These are phyloP conservation scores for Viola pubescens DNA, from an alignment of 441 rosid genomes.

Conservation along the genomic window DNA sequence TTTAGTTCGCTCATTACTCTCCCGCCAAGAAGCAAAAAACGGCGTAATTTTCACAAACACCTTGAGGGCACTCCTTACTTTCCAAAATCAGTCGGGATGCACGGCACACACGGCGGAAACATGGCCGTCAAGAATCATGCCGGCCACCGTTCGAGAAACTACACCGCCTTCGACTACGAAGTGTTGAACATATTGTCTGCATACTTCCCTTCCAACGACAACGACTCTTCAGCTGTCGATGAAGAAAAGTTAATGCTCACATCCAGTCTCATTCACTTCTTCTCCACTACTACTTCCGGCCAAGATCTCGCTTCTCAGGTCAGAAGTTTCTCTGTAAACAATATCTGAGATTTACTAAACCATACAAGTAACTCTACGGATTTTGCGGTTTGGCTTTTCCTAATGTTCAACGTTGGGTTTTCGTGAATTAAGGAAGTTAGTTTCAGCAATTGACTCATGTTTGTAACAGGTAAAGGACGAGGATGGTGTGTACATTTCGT, in stretches of 20 bases:
- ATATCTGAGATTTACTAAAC: not conserved
- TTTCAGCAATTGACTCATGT: not conserved
- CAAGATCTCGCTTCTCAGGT: constrained; percentile 63
- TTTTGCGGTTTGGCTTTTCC: not conserved
- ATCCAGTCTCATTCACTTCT: constrained; percentile 54
- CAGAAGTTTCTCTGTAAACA: not conserved
- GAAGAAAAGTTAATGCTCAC: constrained; percentile 49
- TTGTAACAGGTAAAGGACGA: constrained; percentile 61
- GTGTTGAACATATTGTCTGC: constrained; percentile 30
- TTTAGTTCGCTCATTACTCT: too few species aligned
- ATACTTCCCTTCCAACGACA: constrained; percentile 58
- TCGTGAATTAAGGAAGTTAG: not conserved
- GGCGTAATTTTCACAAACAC: too few species aligned
- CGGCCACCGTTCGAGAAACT: constrained; percentile 18
- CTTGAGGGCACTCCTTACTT: too few species aligned
- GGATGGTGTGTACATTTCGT: constrained; percentile 41
- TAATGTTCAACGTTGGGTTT: not conserved
- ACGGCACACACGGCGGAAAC: constrained; percentile 27
- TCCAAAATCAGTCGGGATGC: constrained; percentile 14
- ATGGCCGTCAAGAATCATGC: constrained; percentile 11
- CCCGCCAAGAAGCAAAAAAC: too few species aligned
- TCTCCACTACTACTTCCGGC: constrained; percentile 50
- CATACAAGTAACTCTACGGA: not conserved
- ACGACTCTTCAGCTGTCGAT: constrained; percentile 26
- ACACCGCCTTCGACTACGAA: constrained; percentile 32